Evolutionary conservation across 1,139 yeast genomes (phyloP), one percentile per base, ranked within the genome.

Genomic region (Zhuliangozyma parablackwelliae): DNA sequence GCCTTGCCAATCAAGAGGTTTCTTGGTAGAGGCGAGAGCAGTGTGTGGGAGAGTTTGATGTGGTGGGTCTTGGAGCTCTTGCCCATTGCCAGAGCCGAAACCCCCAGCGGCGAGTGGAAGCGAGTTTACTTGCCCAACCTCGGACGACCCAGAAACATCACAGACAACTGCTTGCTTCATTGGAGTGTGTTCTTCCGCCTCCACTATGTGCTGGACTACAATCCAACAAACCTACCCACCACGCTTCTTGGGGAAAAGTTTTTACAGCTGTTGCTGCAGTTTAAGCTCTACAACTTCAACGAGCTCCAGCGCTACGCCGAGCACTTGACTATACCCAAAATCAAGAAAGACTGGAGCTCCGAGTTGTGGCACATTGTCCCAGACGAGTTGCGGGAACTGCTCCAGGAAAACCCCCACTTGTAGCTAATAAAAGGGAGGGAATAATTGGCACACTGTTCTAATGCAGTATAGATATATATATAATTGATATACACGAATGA

Each of bases 21-120:
- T 41, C 70, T 60, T 44, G 69, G 72, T 2, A 52, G 69, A 32
- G 75, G 48, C 2, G 53, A 54, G 24, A 53, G 50, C 13, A 35
- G 50, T 5, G 24, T 54, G 2, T 10, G 46, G 1, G 35, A 39
- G 23, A 42, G 63, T 2, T 8, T 72, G 0, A 47, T 63, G 7
- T 80, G 86, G 86, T 80, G 85, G 85, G 2, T 69, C 2, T 52
- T 78, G n/a, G 88, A 80, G 47, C 54, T 74, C 11, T 43, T 80
- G 9, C 86, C 87, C 1, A 50, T 79, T 30, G 78, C 79, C 0
- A 69, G 72, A 43, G 55, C 69, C 26, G 78, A 77, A 45, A 63
- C 72, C 45, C 44, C 49, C 6, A 48, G 57, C 9, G 78, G 78
- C 2, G 57, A 61, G 42, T 77, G 83, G 82, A 59, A 54, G 39